Conservation (phyloP, 2,329 filamentous ascomycete genomes). For the Blastomyces gilchristii region DNA sequence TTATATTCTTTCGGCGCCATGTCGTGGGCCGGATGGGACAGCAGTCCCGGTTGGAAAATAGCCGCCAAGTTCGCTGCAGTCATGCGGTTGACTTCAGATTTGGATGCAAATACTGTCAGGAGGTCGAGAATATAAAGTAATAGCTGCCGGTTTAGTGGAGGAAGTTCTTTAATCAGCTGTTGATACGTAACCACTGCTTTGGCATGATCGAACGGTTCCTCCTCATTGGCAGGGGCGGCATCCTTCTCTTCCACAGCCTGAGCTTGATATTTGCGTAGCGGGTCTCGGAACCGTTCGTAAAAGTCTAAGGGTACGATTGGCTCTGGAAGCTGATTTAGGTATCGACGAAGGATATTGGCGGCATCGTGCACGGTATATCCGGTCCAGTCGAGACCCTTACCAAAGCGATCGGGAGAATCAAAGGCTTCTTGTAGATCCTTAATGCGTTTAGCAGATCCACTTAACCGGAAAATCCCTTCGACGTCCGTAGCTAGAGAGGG, state of each 20-base stretch:
- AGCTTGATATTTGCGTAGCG: constrained; percentile 58
- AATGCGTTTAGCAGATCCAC: constrained; percentile 93
- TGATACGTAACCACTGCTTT: constrained; percentile 77
- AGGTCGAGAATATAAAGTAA: constrained; percentile 93
- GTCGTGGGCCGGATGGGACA: constrained; percentile 87
- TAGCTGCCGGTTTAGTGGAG: constrained; percentile 83
- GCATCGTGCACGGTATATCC: constrained; percentile 98
- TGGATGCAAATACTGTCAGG: constrained; percentile 91
- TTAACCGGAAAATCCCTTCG: constrained; percentile 92
- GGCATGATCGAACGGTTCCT: constrained; percentile 63
- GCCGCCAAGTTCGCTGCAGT: constrained; percentile 86
- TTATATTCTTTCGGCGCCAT: constrained; percentile 94
- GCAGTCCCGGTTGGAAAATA: constrained; percentile 93
- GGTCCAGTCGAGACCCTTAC: constrained; percentile 92
- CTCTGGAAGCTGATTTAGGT: constrained; percentile 91
- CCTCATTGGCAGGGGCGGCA: constrained; percentile 52
- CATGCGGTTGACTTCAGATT: constrained; percentile 95
- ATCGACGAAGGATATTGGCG: constrained; percentile 87
- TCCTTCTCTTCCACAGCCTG: constrained; percentile 63
- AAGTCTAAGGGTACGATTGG: constrained; percentile 91
- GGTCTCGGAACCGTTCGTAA: constrained; percentile 83
- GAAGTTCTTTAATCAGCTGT: constrained; percentile 80
- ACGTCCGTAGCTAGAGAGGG: constrained; percentile 68
- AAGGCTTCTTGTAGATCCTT: constrained; percentile 90
- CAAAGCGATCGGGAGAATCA: constrained; percentile 88